Conservation (phyloP, 2,329 filamentous ascomycete genomes). For the Cladophialophora chaetospira region DNA sequence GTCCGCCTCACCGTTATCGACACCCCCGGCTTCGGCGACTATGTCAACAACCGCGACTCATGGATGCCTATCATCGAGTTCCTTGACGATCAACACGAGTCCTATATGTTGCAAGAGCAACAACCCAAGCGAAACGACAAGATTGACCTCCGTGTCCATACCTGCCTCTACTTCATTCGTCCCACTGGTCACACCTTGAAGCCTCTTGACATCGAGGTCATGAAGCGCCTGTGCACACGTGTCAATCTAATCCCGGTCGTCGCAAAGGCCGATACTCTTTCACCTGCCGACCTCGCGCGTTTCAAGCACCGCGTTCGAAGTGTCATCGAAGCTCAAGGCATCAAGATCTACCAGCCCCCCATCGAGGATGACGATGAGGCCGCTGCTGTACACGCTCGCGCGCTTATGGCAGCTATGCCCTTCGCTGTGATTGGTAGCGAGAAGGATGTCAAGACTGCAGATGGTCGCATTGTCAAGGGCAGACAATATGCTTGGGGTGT, state of each 20-base stretch:
- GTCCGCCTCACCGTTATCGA: slow-evolving; percentile 98
- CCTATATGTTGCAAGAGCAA: slow-evolving; percentile 99
- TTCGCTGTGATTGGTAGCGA: slow-evolving; percentile 99
- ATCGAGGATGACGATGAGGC: slow-evolving; percentile 98
- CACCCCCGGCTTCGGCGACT: slow-evolving; percentile 98
- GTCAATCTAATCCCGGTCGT: slow-evolving; percentile 98
- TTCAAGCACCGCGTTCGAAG: slow-evolving; percentile 95
- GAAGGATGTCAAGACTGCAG: slow-evolving; percentile 96
- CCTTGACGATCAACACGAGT: slow-evolving; percentile 99
- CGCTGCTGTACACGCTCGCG: slow-evolving; percentile 90
- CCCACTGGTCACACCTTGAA: slow-evolving; percentile 98
- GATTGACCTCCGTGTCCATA: slow-evolving; percentile 98
- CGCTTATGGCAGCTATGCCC: slow-evolving; percentile 94
- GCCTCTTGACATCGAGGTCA: slow-evolving; percentile 98
- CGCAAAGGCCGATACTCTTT: slow-evolving; percentile 97
- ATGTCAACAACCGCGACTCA: slow-evolving; percentile 99
- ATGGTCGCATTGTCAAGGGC: slow-evolving; percentile 96
- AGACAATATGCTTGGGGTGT: slow-evolving; percentile 99
- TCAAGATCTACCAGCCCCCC: slow-evolving; percentile 99
- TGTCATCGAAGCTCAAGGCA: slow-evolving; percentile 96
- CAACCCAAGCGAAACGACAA: slow-evolving; percentile 97
- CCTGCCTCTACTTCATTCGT: slow-evolving; percentile 98
- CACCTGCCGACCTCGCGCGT: slow-evolving; percentile 82
- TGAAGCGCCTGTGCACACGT: slow-evolving; percentile 97
- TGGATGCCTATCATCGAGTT: slow-evolving; percentile 99